A percentile compares a stretch with the other conserved stretches of the same genome.
These are phyloP conservation scores for Fonsecaea pedrosoi DNA, from an alignment of 2,329 filamentous ascomycete species.

Conservation along the genomic window DNA sequence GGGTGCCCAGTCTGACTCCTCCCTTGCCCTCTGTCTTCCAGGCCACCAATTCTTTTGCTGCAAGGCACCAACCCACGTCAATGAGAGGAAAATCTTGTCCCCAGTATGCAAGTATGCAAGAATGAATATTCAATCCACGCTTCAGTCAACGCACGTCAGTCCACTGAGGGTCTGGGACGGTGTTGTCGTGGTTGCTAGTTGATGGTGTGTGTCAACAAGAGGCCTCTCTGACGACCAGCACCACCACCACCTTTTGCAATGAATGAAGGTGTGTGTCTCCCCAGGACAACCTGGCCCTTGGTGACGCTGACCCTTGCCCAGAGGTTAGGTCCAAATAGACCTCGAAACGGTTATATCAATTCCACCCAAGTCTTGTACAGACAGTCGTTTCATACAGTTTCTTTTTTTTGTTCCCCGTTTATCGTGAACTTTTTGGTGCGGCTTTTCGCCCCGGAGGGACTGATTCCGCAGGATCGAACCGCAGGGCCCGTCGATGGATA, in stretches of 20 bases:
- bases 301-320: not conserved
- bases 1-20: not conserved
- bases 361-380: not conserved
- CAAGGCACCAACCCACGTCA: slow-evolving; percentile 4
- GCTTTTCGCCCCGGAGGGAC: not conserved
- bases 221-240: not conserved
- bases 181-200: not conserved
- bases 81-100: not conserved
- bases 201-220: not conserved
- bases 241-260: not conserved
- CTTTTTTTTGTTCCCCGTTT: not conserved
- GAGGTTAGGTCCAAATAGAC: not conserved
- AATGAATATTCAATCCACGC: not conserved
- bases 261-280: not conserved
- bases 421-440: slow-evolving; percentile 4
- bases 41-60: slow-evolving; percentile 1
- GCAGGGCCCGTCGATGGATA: not conserved
- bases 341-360: slow-evolving; percentile 9
- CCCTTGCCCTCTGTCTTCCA: not conserved
- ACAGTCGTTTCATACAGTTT: not conserved
- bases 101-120: not conserved
- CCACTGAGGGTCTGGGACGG: not conserved
- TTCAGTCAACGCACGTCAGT: not conserved
- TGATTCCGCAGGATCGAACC: not conserved
- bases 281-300: slow-evolving; percentile 1